Evolutionary conservation across 2,329 filamentous ascomycete genomes (phyloP), one percentile per base, ranked within the genome.

Genomic region (Beauveria asiatica): DNA sequence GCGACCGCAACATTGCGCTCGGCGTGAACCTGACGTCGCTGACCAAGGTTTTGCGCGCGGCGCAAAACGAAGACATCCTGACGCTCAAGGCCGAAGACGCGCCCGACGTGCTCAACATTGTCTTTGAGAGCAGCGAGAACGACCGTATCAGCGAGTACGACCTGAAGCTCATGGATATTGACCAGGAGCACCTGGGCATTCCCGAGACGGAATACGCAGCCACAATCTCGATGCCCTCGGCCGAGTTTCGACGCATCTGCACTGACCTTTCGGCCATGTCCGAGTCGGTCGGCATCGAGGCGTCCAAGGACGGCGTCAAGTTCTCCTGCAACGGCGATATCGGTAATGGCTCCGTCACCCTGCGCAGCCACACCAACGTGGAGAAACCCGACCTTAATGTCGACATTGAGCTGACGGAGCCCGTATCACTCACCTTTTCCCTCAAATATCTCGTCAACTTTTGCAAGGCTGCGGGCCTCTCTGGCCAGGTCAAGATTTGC

Each of bases 361-460:
- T 99, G 59, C 89, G 94, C 74, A 88, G 87, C 74, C 89, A 94
- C 79, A 89, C 84, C 70, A 90, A 92, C 72, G 83, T 97, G 65
- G 93, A 97, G 45, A 96, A 97, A 80, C 87, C 90, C 52, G 84
- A 89, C 10, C 80, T 88, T 71, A 90, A 92, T 71, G 89, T 97
- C 68, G 84, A 90, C 65, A 97, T 99, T 74, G 86, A 92, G 71
- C 85, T 99, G 63, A 88, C 85, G 44, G 95, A 99, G 79, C 91
- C 94, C 56, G 94, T 99, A 63, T 83, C 90, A 41, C 84, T 99
- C 64, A 97, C 93, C 54, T 99, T 99, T 80, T 97, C 94, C 39
- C 88, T 99, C 70, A 99, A 99, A 80, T 99, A 99, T 79, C 87
- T 99, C 3, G 90, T 96, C 82, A 97, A 97, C 84, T 99, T 99